Evolutionary conservation across 345 rosid species (phyloP), one percentile per base, ranked within the genome.

Genomic region (Salix koriyanagi): DNA sequence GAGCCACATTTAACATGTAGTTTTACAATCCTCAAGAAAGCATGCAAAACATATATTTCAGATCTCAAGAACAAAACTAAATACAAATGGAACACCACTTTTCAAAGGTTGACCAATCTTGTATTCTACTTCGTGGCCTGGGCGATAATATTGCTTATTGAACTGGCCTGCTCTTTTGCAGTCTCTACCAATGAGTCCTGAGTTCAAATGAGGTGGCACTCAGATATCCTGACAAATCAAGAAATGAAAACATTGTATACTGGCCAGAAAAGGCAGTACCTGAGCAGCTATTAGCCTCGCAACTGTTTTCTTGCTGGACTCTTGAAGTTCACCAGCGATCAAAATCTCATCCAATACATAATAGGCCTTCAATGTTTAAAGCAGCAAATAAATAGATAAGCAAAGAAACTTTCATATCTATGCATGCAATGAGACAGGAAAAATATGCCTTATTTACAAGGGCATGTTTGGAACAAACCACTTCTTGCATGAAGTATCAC

Each of bases 281-380:
- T 93, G 98, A 0, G 97, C 94, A 60, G 94, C 90, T 74, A 96
- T 89, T 74, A 92, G 80, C 85, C 94, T 86, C 58, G 98, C 97
- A 37, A 92, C 89, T 14, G 94, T 93, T 77, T 96, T 96, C 87
- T 96, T 96, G 89, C 99, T 96, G 0, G 98, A 78, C 83, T 93
- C 99, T 83, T 96, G 99, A 77, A 96, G 97, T 79, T 96, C 97
- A 2, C 98, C 99, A 13, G 97, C 99, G 75, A 93, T 88, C 83
- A 96, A 79, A 28, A 96, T 84, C 86, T 96, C 99, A 80, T 93
- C 97, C 88, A 96, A 79, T 83, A 92, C 85, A 77, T 96, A 92
- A 79, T 93, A 93, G 64, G 98, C 99, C 99, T 93, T 48, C 69
- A 42, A 81, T 36, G 42, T 72, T 42, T 32, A 75, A 80, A 74